A percentile compares a stretch with the other conserved stretches of the same genome.
Evolutionary conservation across 2,329 filamentous ascomycete species (phyloP).

Genomic region (Triangularia setosa): DNA sequence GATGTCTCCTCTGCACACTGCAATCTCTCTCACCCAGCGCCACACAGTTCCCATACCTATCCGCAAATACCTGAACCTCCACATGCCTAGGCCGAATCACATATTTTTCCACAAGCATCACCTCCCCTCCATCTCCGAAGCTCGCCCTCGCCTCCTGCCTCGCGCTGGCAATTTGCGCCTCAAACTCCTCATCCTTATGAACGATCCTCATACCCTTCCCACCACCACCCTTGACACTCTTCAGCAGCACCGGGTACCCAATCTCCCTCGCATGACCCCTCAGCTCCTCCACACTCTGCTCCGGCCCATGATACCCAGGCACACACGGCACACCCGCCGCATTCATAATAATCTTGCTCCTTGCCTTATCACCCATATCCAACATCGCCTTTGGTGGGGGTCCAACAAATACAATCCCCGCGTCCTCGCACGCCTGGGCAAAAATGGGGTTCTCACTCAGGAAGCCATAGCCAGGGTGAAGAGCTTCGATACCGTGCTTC

Average conservation of each 20-base stretch:
- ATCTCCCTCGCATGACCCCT: slow-evolving; percentile 68
- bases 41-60: slow-evolving; percentile 72
- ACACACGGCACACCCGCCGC: slow-evolving; percentile 93
- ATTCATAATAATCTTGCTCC: slow-evolving; percentile 95
- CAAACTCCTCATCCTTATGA: slow-evolving; percentile 62
- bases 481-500: slow-evolving; percentile 78
- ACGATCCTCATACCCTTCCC: slow-evolving; percentile 84
- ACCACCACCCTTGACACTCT: slow-evolving; percentile 76
- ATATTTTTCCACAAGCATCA: slow-evolving; percentile 81
- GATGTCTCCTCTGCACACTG: slow-evolving; percentile 79
- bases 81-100: slow-evolving; percentile 77
- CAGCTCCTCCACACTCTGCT: slow-evolving; percentile 65
- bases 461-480: slow-evolving; percentile 96
- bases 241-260: slow-evolving; percentile 68
- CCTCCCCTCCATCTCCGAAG: slow-evolving; percentile 75
- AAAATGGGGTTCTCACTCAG: slow-evolving; percentile 91
- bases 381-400: slow-evolving; percentile 77
- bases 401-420: slow-evolving; percentile 90
- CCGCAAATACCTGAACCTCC: slow-evolving; percentile 87
- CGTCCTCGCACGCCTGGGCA: slow-evolving; percentile 80
- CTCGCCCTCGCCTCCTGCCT: slow-evolving; percentile 71
- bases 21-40: slow-evolving; percentile 87
- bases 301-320: slow-evolving; percentile 85
- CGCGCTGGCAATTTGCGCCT: slow-evolving; percentile 65
- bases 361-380: slow-evolving; percentile 91